Evolutionary conservation across 225 moss, liverwort and hornwort genomes (phyloP), one percentile per base, ranked within the genome.

Genomic region (Pleurozium schreberi): DNA sequence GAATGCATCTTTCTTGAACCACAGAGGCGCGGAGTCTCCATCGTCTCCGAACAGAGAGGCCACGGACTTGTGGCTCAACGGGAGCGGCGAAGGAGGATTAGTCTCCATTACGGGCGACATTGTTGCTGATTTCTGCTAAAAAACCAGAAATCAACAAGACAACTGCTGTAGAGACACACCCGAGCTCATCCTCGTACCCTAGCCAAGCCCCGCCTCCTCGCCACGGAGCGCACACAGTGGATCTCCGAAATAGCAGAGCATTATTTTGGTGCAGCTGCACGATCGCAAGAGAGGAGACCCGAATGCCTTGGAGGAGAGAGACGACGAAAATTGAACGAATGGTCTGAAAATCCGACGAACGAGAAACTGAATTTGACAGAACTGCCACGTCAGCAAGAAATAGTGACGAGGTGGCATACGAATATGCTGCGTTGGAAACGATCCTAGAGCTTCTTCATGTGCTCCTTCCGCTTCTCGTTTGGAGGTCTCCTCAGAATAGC

Each of bases 1-100:
- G 69, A 98, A 98, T 33, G 96, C 94, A 73, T 98, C 97, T 86
- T 96, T 98, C 96, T 98, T 96, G 81, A 98, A 98, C 97, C 97
- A 98, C 58, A 96, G 86, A 40, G 96, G 96, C 69, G 94, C 96
- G 6, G 96, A 93, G 83, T 96, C 97, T 23, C 93, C 82, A 79
- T 96, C 94, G 82, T 97, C 97, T 31, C 96, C 95, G 59, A 96
- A 97, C 19, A 97, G 91, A 69, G 96, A 93, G 18, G 95, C 94
- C 71, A 97, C 96, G 58, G 96, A 96, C 73, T 94, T 95, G 60
- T 94, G 93, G 86, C 85, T 89, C 36, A 84, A 55, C 49, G 87
- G 90, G 58, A 89, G 66, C 78, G 90, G 90, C 71, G 91, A 91
- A 40, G 86, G 88, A 80, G 87, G 90, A 87, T 85, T 78, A 49